Percentiles rank a stretch among this genome's conserved stretches.
Evolutionary conservation across 352 stramenopile species (phyloP).

Genomic region (Phytophthora meadii): DNA sequence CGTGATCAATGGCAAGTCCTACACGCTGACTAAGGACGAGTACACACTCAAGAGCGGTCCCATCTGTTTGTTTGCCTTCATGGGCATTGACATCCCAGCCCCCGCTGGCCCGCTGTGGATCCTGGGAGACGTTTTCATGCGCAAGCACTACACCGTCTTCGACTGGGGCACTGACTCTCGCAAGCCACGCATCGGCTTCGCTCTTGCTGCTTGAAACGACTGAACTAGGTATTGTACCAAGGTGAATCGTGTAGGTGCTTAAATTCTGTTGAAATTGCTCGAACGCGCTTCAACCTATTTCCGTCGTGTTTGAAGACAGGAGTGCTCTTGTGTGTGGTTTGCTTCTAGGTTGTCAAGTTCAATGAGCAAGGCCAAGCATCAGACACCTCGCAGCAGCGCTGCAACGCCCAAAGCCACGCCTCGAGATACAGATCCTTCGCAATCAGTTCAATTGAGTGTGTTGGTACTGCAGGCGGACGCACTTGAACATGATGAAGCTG

Average conservation of each 20-base stretch:
- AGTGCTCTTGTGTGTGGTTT: conserved; percentile 3
- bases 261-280: conserved; percentile 23
- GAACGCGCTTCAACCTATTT: conserved; percentile 11
- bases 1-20: conserved; percentile 91
- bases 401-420: conserved; percentile 30
- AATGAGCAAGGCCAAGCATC: conserved; percentile 36
- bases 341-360: conserved; percentile 1
- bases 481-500: conserved; percentile 58
- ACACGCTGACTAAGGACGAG: conserved; percentile 92
- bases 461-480: conserved; percentile 66
- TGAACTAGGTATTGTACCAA: conserved; percentile 4
- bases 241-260: conserved; percentile 19
- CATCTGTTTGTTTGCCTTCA: conserved; percentile 96
- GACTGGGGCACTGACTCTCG: conserved; percentile 83
- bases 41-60: conserved; percentile 93
- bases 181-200: conserved; percentile 90
- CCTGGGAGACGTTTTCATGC: conserved; percentile 96
- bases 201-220: conserved; percentile 59
- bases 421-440: conserved; percentile 15
- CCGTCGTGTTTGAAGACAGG: conserved; percentile 5
- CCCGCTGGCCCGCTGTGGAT: conserved; percentile 81
- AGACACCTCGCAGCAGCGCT: conserved; percentile 14
- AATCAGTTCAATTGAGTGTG: conserved; percentile 45
- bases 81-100: conserved; percentile 94
- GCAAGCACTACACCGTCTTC: conserved; percentile 96